Conservation (phyloP, 2,329 filamentous ascomycete species). For the Graphilbum sp. region DNA sequence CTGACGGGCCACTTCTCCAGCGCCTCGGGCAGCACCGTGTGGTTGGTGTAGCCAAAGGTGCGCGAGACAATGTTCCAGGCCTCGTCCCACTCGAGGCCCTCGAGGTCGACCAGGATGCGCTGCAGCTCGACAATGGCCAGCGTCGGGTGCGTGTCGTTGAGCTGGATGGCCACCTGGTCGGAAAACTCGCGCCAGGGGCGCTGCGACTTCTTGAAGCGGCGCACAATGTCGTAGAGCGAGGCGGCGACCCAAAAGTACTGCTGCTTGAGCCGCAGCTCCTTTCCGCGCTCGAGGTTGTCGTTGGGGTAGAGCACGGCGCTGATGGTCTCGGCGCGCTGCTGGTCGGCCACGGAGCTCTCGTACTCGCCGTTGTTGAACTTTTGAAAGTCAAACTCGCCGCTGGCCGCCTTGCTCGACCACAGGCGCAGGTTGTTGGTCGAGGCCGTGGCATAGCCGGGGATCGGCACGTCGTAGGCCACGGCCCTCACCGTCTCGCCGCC, state of each 20-base stretch:
- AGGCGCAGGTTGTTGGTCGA: slow-evolving; percentile 94
- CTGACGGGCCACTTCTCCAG: slow-evolving; percentile 97
- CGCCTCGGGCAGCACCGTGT: slow-evolving; percentile 92
- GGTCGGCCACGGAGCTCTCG: slow-evolving; percentile 92
- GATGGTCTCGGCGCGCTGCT: slow-evolving; percentile 97
- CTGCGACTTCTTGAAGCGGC: slow-evolving; percentile 94
- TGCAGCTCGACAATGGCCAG: slow-evolving; percentile 91
- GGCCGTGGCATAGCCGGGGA: slow-evolving; percentile 76
- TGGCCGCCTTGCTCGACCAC: slow-evolving; percentile 95
- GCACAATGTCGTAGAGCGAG: slow-evolving; percentile 88
- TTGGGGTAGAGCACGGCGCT: slow-evolving; percentile 95
- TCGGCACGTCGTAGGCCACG: slow-evolving; percentile 81
- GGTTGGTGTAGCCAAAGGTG: slow-evolving; percentile 94
- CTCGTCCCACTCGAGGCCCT: slow-evolving; percentile 84
- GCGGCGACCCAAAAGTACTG: slow-evolving; percentile 99
- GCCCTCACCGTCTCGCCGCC: slow-evolving; percentile 85
- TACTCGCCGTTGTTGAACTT: slow-evolving; percentile 99
- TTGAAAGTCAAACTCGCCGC: slow-evolving; percentile 96
- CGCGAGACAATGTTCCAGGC: slow-evolving; percentile 69
- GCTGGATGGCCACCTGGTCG: slow-evolving; percentile 89
- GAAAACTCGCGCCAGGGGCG: slow-evolving; percentile 83
- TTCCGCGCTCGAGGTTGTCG: slow-evolving; percentile 89
- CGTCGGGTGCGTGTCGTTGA: slow-evolving; percentile 96
- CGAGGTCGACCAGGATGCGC: slow-evolving; percentile 76
- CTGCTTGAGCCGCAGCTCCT: slow-evolving; percentile 94